A percentile compares a stretch with the other conserved stretches of the same genome.
These are phyloP conservation scores for Acanthamoeba triangularis DNA, from an alignment of 208 protist genomes.

Conservation along the genomic window DNA sequence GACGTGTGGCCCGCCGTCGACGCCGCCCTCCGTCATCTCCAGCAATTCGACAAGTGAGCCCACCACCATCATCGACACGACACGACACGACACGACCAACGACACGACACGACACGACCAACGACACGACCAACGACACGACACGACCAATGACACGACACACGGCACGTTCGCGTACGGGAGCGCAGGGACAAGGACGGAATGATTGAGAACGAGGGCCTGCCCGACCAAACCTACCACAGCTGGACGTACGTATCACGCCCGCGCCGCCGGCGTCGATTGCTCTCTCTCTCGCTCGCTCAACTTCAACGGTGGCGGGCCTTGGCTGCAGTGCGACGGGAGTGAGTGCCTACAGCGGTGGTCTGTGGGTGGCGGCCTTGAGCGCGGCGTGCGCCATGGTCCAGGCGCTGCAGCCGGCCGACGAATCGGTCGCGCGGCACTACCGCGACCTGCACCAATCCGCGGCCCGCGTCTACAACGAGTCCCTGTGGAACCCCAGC, in stretches of 20 bases:
- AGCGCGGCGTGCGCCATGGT: conserved; percentile 12
- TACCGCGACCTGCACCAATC: conserved; percentile 75
- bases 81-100: neutral
- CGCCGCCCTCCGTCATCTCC: conserved; percentile 44
- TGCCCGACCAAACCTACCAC: conserved; percentile 91
- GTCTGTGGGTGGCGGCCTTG: conserved; percentile 88
- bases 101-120: neutral
- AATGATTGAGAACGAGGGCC: conserved; percentile 90
- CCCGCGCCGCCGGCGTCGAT: neutral
- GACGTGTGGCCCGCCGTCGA: conserved; percentile 79
- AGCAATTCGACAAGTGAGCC: conserved; percentile 67
- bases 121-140: neutral
- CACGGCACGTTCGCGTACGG: conserved; percentile 67
- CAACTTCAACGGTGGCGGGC: neutral
- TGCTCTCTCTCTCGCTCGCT: neutral
- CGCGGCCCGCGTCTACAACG: conserved; percentile 66
- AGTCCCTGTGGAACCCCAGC: conserved; percentile 43
- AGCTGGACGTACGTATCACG: conserved; percentile 81
- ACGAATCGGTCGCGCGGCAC: conserved; percentile 16
- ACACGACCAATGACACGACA: neutral
- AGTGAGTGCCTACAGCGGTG: conserved; percentile 88
- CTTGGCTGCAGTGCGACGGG: conserved; percentile 67
- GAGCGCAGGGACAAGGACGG: conserved; percentile 87
- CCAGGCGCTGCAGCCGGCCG: neutral
- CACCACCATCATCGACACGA: neutral